Base-by-base conservation (phyloP, 164 flowering plant species). In the Vitis cinerea region DNA sequence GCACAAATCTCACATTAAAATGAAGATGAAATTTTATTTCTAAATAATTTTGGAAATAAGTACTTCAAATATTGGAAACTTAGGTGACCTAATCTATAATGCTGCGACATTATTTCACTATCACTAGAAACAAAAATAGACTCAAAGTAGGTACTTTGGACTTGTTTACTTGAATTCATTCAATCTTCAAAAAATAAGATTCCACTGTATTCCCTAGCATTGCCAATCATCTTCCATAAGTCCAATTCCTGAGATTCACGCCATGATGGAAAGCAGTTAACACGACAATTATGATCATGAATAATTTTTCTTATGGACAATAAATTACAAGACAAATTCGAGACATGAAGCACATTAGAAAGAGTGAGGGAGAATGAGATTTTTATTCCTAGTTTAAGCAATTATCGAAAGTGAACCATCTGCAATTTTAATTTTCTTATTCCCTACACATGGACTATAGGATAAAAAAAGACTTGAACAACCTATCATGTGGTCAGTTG, bases 381-480 rank as follows among this genome's bases (percentile, higher is more conserved):
- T 23, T 23, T 23, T 23, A 23, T 23, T 23, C 27, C 27, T 23
- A 23, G 27, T 23, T 23, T 2, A 23, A 31, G 59, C 51, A 61
- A 61, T 52, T 31, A 44, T n/a, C 4, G 37, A 61, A 15, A 31
- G 1, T 0, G 60, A 52, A 15, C 72, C 72, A 69, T 61, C 59
- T 6, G 51, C 59, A 29, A 69, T 61, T 62, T 50, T 69, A 3
- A 69, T 23, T 51, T 19, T 51, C 9, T 17, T 17, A 27, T 65
- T 62, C 19, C 50, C 70, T 37, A n/a, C 31, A 67, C 63, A 23
- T 23, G 1, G 27, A 23, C 27, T 23, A 23, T 23, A 23, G 16
- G 27, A 23, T 23, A 23, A 23, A 23, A 23, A 23, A 23, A 23
- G 0, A 23, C 2, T 23, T 23, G 27, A 23, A 23, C 27, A 23